Base-by-base conservation (phyloP, 2,329 filamentous ascomycete species). In the Fusarium sp. region DNA sequence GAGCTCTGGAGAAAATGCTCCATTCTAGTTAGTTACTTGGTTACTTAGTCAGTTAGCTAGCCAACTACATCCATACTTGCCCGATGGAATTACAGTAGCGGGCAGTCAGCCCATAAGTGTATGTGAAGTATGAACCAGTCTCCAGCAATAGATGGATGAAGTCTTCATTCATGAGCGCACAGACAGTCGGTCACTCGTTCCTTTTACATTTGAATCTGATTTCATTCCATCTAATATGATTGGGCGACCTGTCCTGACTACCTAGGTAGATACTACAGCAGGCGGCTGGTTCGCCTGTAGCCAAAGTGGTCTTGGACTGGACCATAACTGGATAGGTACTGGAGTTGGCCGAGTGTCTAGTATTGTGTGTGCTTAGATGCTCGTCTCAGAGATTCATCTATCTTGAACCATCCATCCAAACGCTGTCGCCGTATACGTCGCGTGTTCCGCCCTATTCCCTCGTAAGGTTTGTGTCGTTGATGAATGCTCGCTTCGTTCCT, bases 351-450 rank as follows among this genome's bases (percentile, higher is more conserved):
- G 45, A 49, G 43, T 59, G 59, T 71, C 63, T 70, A 70, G 50
- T 55, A 27, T 59, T 63, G 58, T 59, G 50, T 49, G 57, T 49
- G 53, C 49, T 49, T 54, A 53, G 38, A 62, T 62, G 29, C 53
- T 63, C 49, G 49, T 66, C 46, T 43, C 40, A 40, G 16, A 58
- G 34, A 58, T 45, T 25, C 38, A 32, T 54, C 44, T 30, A 32
- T 32, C 46, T 25, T 53, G 50, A 47, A 29, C 53, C 47, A n/a
- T 60, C 54, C 29, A 29, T 61, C 30, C 20, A 62, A 72, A 72
- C 70, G 70, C 69, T 72, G 32, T 66, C 52, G 53, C 50, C 70
- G 63, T 72, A 49, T 73, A 68, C 70, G 22, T 70, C 49, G 68
- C 59, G 63, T 58, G 34, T 63, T 38, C 62, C 50, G 18, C 40